phyloP scores from a whole-genome alignment of 129 eudicot species.

The Centrapalus pauciflorus region DNA sequence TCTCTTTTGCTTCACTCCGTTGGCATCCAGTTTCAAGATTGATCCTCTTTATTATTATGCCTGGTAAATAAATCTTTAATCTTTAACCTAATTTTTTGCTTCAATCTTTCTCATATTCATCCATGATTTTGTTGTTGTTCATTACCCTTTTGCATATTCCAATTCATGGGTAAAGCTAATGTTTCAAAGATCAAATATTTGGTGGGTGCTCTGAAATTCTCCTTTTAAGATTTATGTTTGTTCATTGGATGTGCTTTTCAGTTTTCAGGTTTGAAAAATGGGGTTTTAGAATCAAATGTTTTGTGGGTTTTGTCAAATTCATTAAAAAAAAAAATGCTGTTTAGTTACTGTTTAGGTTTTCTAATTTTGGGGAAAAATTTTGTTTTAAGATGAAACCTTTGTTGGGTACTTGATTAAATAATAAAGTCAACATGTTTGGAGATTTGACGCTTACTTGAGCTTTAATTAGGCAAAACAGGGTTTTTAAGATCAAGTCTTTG shows the following conservation, averaged over 20 bases:
- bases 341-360: not conserved
- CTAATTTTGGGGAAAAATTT: not conserved
- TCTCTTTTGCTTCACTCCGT: conserved; percentile 27
- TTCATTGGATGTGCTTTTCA: too few relatives aligned
- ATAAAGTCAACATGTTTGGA: too few relatives aligned
- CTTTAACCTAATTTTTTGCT: not conserved
- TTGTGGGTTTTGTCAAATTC: not conserved
- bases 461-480: too few relatives aligned
- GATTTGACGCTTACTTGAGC: too few relatives aligned
- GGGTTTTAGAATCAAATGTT: conserved; percentile 1
- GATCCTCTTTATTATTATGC: conserved; percentile 1
- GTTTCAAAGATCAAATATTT: conserved; percentile 18
- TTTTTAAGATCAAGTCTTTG: not conserved
- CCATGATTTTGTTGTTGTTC: not conserved
- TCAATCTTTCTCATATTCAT: conserved; percentile 13
- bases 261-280: not conserved
- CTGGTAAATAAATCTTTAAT: conserved; percentile 2
- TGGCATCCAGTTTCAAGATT: conserved; percentile 27
- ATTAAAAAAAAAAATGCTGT: not conserved
- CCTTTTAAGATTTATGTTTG: not conserved
- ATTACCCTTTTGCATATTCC: not conserved
- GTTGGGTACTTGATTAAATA: too few relatives aligned
- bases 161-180: conserved; percentile 3
- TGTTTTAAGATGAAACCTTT: not conserved
- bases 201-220: not conserved